A percentile compares a stretch with the other conserved stretches of the same genome.
These are phyloP conservation scores for Aspergillus asperescens DNA, from an alignment of 495 filamentous ascomycete genomes.

Conservation along the genomic window DNA sequence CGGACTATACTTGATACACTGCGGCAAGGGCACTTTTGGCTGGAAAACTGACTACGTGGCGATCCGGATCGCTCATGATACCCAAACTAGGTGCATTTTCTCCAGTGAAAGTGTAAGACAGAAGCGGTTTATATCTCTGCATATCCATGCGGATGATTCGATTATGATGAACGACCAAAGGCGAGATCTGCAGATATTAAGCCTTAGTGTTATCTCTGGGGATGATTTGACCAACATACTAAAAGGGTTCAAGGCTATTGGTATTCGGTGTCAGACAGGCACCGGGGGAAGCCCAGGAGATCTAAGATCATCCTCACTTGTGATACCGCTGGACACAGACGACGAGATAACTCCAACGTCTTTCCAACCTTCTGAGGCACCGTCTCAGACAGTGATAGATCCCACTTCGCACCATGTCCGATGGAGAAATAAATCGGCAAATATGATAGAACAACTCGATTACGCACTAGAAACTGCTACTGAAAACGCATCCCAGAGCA, in stretches of 20 bases:
- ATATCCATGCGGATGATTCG: not conserved
- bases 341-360: constrained; percentile 8
- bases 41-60: constrained; percentile 9
- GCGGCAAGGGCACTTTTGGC: not conserved
- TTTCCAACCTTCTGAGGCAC: not conserved
- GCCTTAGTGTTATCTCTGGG: constrained; percentile 3
- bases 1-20: constrained; percentile 11
- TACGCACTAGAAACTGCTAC: not conserved
- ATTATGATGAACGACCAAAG: constrained; percentile 8
- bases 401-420: not conserved
- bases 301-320: constrained; percentile 11
- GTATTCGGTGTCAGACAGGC: not conserved
- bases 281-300: not conserved
- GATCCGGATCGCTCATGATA: not conserved
- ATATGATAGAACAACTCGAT: not conserved
- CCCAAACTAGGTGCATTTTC: not conserved
- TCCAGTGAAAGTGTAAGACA: not conserved
- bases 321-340: constrained; percentile 13
- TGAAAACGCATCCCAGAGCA: not conserved
- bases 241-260: not conserved
- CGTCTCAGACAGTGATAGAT: not conserved
- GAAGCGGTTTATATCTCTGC: not conserved
- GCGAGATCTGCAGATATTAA: not conserved
- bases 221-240: constrained; percentile 6
- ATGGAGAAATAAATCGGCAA: not conserved